Evolutionary conservation across 345 rosid species (phyloP), one percentile per base, ranked within the genome.

Genomic region (Aquilaria sinensis): DNA sequence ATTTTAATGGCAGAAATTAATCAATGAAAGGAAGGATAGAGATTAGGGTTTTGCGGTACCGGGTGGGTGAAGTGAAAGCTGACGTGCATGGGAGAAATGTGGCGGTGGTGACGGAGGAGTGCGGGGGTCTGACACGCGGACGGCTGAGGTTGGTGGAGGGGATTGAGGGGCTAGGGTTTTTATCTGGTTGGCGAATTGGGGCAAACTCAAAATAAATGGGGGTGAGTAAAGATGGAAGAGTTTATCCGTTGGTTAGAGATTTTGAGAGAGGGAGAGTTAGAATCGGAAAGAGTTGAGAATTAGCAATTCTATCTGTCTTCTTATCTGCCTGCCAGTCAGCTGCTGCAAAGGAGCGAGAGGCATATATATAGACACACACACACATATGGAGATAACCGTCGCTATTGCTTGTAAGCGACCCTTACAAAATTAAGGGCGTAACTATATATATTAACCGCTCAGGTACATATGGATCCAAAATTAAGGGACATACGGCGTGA

Each of bases 1-100:
- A 83, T 71, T 66, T 77, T 78, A 89, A 86, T 80, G 66, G 69
- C 53, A 56, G 31, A 7, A 3, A 34, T 13, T 2, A 47, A 12
- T 3, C 9, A 62, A 43, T 5, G 7, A 46, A 8, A 3, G 0
- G 3, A 10, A 41, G 53, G 5, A 5, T 10, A 58, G 46, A 34
- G 14, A 11, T 29, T 12, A 58, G 73, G 60, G 66, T 62, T 51
- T 62, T 30, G 56, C 49, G 34, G 37, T 13, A 31, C 50, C 43
- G 64, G 53, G 30, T 60, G 53, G 46, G 41, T 49, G 46, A 15
- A 15, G 14, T 9, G 23, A 23, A 23, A 23, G 45, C 13, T 55
- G 51, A 33, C 47, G 62, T 14, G 30, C 47, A 60, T 48, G 48
- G 8, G 16, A 45, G 46, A 13, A 45, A 16, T n/a, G 30, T 4